A percentile compares a stretch with the other conserved stretches of the same genome.
Evolutionary conservation across 2,329 filamentous ascomycete species (phyloP).

Genomic region (Calonectria naviculata): DNA sequence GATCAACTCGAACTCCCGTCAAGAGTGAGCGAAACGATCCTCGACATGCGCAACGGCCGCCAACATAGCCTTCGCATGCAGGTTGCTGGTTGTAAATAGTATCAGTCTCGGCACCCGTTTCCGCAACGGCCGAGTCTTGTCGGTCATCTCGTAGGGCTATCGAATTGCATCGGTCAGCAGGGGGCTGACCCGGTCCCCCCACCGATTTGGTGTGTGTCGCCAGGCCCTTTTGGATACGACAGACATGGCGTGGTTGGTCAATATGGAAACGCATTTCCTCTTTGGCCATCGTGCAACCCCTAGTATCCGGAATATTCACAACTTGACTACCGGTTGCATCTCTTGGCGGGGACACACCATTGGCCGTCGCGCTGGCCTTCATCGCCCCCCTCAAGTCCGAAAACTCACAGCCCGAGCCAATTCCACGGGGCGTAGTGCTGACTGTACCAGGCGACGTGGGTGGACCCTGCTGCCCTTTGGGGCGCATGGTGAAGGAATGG

Average conservation of each 20-base stretch:
- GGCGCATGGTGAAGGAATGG: not conserved
- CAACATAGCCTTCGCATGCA: slow-evolving; percentile 21
- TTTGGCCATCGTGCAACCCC: not conserved
- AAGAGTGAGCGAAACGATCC: slow-evolving; percentile 29
- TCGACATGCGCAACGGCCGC: slow-evolving; percentile 25
- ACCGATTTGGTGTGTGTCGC: not conserved
- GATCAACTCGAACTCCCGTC: slow-evolving; percentile 26
- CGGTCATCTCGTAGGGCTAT: not conserved
- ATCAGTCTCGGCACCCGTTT: slow-evolving; percentile 7
- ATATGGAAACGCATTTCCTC: not conserved
- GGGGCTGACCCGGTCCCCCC: not conserved
- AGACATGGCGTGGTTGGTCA: not conserved
- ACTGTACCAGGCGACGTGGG: not conserved
- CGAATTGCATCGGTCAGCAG: not conserved
- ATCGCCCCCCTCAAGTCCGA: not conserved
- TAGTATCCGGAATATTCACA: too few relatives aligned
- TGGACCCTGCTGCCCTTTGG: not conserved
- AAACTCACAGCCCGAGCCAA: not conserved
- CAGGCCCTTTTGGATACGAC: not conserved
- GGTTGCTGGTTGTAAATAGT: not conserved
- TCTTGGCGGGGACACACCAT: not conserved
- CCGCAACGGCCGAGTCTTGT: not conserved
- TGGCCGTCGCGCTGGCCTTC: not conserved
- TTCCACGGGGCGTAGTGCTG: not conserved
- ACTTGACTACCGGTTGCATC: not conserved